Evolutionary conservation across 2,329 filamentous ascomycete species (phyloP).

Genomic region (Geoglossum cookeanum): DNA sequence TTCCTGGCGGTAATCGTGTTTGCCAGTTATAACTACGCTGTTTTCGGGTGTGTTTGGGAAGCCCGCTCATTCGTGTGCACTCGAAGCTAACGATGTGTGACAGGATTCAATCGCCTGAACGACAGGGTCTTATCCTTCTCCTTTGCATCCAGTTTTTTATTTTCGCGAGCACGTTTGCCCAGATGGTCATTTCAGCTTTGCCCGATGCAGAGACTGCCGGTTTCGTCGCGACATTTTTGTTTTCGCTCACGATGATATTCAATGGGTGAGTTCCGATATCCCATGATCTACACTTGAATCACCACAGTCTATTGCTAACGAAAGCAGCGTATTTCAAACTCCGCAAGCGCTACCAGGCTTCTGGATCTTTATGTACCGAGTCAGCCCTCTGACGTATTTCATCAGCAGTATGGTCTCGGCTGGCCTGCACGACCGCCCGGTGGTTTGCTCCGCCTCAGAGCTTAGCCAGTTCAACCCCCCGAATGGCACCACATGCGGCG

Average conservation of each 20-base stretch:
- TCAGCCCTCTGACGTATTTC: constrained; percentile 45
- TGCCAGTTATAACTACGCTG: neutral
- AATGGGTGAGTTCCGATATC: constrained; percentile 18
- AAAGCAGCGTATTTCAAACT: constrained; percentile 36
- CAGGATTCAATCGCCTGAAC: constrained; percentile 24
- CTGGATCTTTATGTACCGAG: constrained; percentile 62
- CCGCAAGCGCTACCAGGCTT: constrained; percentile 43
- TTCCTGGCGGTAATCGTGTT: constrained; percentile 36
- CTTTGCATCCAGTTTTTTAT: constrained; percentile 48
- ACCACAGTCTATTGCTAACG: constrained; percentile 20
- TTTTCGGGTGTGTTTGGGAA: neutral
- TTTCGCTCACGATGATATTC: constrained; percentile 40
- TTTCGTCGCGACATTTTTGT: constrained; percentile 39
- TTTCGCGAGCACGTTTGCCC: constrained; percentile 52
- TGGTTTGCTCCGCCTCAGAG: constrained; percentile 8
- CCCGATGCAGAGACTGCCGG: constrained; percentile 49
- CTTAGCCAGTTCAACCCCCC: constrained; percentile 22
- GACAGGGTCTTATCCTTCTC: constrained; percentile 46
- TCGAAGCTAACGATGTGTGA: neutral
- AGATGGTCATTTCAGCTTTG: constrained; percentile 53
- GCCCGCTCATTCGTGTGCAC: neutral
- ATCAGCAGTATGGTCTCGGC: constrained; percentile 11
- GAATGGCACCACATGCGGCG: constrained; percentile 21
- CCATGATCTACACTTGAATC: constrained; percentile 26
- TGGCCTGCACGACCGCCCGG: neutral